Base-by-base conservation (phyloP, 495 filamentous ascomycete species). In the Usnea hakonensis region DNA sequence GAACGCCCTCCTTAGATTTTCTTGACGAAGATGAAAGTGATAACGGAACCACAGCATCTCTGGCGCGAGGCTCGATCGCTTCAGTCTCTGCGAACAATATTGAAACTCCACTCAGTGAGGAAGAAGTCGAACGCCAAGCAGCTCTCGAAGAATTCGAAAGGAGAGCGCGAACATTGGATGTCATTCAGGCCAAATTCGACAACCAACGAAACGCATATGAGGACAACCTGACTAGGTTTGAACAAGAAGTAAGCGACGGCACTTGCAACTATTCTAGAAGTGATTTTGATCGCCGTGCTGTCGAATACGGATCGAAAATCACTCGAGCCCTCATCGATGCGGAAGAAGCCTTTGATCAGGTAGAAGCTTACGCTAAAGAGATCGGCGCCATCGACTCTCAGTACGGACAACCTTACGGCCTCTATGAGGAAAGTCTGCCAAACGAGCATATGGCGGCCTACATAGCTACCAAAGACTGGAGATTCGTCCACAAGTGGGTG, bases 151-250 rank as follows among this genome's bases (percentile, higher is more conserved):
- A 41, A 3, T 2, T 19, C 1, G 16, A 19, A 3, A 19, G 19
- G 38, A 41, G 16, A 19, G 4, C 16, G 16, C 14, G 7, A 5
- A 3, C 32, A 3, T 58, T 35, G 14, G 23, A 23, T 32, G 19
- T 19, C n/a, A 40, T 30, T 6, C 57, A 58, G 19, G 57, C 57
- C 14, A 40, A 36, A 16, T 58, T 58, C 40, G 57, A 58, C n/a
- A 32, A 48, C 11, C 57, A 26, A n/a, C 10, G 35, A 10, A 14
- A 21, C 3, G 17, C 13, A 8, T 58, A 58, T 17, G 26, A 44
- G 23, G 16, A 36, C 0, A 58, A 58, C 16, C 23, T 58, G 7
- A 40, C 37, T 6, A 30, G 35, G 14, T 58, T 33, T 19, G 16
- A 48, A 16, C 40, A 14, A 23, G 21, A 40, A 36, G 11, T 33